These are phyloP conservation scores for Scenedesmus sp. DNA, from an alignment of 163 green algal species.

Conservation along the genomic window DNA sequence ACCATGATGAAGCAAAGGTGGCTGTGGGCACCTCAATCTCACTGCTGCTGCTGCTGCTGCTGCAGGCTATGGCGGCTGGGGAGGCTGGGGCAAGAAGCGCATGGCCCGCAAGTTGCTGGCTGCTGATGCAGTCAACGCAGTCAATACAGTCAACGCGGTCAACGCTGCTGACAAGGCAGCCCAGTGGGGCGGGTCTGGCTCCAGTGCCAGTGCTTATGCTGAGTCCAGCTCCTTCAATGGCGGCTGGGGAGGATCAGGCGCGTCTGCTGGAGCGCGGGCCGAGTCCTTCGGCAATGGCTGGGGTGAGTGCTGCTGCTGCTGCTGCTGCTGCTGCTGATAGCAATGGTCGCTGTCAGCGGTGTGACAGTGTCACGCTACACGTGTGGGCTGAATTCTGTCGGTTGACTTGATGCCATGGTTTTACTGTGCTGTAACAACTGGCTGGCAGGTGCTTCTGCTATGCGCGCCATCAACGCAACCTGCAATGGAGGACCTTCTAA, in stretches of 20 bases:
- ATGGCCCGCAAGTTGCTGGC: slow-evolving; percentile 9
- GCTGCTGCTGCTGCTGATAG: too few relatives aligned
- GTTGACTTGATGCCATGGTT: too few relatives aligned
- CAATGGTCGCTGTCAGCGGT: too few relatives aligned
- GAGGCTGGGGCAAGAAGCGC: neutral
- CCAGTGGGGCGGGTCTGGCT: neutral
- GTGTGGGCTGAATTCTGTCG: too few relatives aligned
- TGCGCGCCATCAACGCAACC: too few relatives aligned
- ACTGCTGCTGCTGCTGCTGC: neutral
- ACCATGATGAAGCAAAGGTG: too few relatives aligned
- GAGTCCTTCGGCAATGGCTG: neutral
- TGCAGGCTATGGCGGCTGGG: neutral
- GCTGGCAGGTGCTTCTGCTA: too few relatives aligned
- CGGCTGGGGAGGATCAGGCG: neutral
- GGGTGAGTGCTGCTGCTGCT: neutral
- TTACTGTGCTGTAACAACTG: too few relatives aligned
- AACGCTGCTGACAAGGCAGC: too few relatives aligned
- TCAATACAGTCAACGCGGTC: neutral
- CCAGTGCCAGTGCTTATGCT: neutral
- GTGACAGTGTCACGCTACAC: too few relatives aligned
- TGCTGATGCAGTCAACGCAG: neutral
- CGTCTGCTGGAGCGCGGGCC: neutral
- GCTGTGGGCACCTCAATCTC: neutral
- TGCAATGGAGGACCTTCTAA: too few relatives aligned
- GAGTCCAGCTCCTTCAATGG: neutral